Base-by-base conservation (phyloP, 177 flowering plant species). In the Vitis hybrid region DNA sequence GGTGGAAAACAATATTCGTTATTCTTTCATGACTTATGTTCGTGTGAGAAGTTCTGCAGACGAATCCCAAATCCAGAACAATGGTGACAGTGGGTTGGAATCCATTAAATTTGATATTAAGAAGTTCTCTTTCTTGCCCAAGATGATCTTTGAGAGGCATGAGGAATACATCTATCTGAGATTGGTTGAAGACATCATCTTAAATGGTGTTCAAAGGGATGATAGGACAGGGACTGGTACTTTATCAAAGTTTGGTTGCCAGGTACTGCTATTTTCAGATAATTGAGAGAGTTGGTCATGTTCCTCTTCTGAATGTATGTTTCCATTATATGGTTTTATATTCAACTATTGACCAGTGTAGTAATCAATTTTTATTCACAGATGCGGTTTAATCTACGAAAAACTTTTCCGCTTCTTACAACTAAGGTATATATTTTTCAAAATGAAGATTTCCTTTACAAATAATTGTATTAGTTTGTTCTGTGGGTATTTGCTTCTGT, bases 221-320 rank as follows among this genome's bases (percentile, higher is more conserved):
- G 99, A 95, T 70, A 85, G 97, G 70, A 95, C 98, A 8, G 94
- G 98, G 66, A 93, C 97, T 72, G 98, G 98, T 50, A 91, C 97
- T 35, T 64, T 90, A 18, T 95, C 97, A 3, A 89, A 89, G 79
- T 95, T 93, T 83, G 99, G 99, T 71, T 90, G 98, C 78, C 98
- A 93, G 99, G 99, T 93, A 72, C 69, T 58, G n/a, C 57, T 6
- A 66, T 11, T 52, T 16, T 48, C 30, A 24, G 52, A 51, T 52
- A 67, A 21, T 56, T 21, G 30, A 8, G 14, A 52, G 50, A 70
- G 49, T 40, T 40, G 24, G 7, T 40, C 10, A 21, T 70, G 40
- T 6, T 51, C 19, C 19, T 27, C 27, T 52, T 49, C 11, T 40
- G 6, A 54, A 65, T 51, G 12, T 24, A 52, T 55, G 16, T 14